A percentile compares a stretch with the other conserved stretches of the same genome.
Evolutionary conservation across 2,329 filamentous ascomycete species (phyloP).

Genomic region (Talaromyces amestolkiae): DNA sequence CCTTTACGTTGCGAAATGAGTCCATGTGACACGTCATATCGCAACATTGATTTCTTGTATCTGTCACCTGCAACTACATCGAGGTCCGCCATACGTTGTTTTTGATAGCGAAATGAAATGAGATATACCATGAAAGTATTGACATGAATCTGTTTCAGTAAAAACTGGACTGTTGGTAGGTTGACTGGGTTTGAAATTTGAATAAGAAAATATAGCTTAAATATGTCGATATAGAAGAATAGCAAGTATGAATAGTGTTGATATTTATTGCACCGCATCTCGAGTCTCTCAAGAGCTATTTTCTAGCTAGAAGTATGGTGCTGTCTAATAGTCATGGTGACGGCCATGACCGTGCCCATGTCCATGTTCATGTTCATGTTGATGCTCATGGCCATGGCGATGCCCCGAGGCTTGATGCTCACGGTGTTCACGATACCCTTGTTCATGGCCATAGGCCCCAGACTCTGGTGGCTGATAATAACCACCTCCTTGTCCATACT

Average conservation of each 20-base stretch:
- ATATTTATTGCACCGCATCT: background rate
- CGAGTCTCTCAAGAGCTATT: background rate
- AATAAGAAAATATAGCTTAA: no score
- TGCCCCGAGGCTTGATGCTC: constrained; percentile 6
- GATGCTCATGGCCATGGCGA: constrained; percentile 5
- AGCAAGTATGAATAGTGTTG: background rate
- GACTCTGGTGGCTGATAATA: constrained; percentile 23
- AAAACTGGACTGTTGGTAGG: no score
- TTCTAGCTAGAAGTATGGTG: background rate
- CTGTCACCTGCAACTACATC: constrained; percentile 25
- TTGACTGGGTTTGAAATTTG: no score
- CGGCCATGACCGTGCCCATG: constrained; percentile 9
- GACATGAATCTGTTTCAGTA: no score
- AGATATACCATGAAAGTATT: constrained; percentile 25
- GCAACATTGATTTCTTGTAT: constrained; percentile 11
- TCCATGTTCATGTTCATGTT: no score
- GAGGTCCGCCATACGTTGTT: constrained; percentile 38
- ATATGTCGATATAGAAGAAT: background rate
- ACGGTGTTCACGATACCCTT: constrained; percentile 16
- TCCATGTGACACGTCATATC: constrained; percentile 1
- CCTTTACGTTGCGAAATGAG: background rate
- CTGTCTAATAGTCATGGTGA: constrained; percentile 13
- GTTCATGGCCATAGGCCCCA: constrained; percentile 2
- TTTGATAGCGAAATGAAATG: constrained; percentile 27
- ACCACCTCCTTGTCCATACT: constrained; percentile 15